Evolutionary conservation across 2,329 filamentous ascomycete species (phyloP).

Genomic region (Colletotrichum orbiculare): DNA sequence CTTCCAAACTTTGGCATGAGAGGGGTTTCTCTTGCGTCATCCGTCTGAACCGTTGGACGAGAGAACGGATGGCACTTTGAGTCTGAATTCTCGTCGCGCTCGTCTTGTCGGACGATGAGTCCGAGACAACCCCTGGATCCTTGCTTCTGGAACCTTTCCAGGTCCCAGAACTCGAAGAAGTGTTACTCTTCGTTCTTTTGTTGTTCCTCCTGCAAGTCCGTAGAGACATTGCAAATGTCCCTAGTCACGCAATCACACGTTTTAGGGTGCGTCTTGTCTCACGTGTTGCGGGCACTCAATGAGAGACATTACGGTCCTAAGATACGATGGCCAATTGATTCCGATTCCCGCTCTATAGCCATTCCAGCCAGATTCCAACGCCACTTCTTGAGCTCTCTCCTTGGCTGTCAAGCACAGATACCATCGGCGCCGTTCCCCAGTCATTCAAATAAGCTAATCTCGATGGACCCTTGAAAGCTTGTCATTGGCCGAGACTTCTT

Average conservation of each 20-base stretch:
- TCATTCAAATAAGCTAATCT: constrained; percentile 33
- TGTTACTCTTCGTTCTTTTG: too few species aligned
- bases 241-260: too few species aligned
- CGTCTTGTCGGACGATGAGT: neutral
- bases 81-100: too few species aligned
- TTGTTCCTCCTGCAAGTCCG: neutral
- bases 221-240: neutral
- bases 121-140: neutral
- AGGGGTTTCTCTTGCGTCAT: too few species aligned
- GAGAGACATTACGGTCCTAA: constrained; percentile 11
- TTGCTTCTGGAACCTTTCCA: constrained; percentile 3
- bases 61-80: too few species aligned
- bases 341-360: neutral
- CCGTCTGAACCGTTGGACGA: too few species aligned
- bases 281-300: neutral
- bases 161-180: too few species aligned
- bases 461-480: constrained; percentile 32
- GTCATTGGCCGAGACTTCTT: constrained; percentile 31
- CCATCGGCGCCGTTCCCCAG: constrained; percentile 16
- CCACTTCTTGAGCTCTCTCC: too few species aligned
- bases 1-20: neutral
- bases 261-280: constrained; percentile 2
- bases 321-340: constrained; percentile 9
- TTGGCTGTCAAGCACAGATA: neutral
- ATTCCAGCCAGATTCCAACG: neutral